These are phyloP conservation scores for Diaporthe eres DNA, from an alignment of 2,329 filamentous ascomycete genomes.

Conservation along the genomic window DNA sequence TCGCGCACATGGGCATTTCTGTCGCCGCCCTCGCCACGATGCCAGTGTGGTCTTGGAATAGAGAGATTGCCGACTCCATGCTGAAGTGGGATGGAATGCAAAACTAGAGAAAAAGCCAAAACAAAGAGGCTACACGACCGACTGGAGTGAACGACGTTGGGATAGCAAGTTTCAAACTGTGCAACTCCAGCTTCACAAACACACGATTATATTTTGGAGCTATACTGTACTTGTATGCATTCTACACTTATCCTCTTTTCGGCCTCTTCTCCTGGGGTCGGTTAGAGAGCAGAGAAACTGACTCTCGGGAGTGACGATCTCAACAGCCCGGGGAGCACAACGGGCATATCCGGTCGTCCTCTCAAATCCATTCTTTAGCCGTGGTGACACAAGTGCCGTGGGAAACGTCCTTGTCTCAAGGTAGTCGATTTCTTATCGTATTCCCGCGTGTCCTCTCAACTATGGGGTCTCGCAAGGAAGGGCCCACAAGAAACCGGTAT, in stretches of 20 bases:
- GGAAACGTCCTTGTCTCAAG: background rate
- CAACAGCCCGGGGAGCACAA: background rate
- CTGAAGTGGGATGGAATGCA: background rate
- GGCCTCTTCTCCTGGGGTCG: background rate
- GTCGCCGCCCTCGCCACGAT: slow-evolving; percentile 2
- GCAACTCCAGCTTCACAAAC: background rate
- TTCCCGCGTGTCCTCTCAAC: background rate
- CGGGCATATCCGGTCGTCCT: slow-evolving; percentile 7
- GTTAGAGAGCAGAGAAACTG: background rate
- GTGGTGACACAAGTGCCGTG: background rate
- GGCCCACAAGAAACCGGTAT: background rate
- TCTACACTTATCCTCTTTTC: background rate
- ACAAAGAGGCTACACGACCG: background rate
- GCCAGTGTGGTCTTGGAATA: background rate
- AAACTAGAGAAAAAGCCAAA: background rate
- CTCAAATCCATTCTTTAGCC: background rate
- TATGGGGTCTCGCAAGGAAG: slow-evolving; percentile 2
- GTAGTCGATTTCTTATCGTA: background rate
- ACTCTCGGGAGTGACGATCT: slow-evolving; percentile 14
- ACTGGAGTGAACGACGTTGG: background rate
- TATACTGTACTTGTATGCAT: slow-evolving; percentile 6
- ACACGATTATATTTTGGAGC: background rate
- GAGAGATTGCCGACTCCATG: slow-evolving; percentile 13
- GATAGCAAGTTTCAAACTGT: background rate
- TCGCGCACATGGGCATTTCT: slow-evolving; percentile 9